Conservation (phyloP, 2,329 filamentous ascomycete genomes). For the Apiospora rasikravindrae region DNA sequence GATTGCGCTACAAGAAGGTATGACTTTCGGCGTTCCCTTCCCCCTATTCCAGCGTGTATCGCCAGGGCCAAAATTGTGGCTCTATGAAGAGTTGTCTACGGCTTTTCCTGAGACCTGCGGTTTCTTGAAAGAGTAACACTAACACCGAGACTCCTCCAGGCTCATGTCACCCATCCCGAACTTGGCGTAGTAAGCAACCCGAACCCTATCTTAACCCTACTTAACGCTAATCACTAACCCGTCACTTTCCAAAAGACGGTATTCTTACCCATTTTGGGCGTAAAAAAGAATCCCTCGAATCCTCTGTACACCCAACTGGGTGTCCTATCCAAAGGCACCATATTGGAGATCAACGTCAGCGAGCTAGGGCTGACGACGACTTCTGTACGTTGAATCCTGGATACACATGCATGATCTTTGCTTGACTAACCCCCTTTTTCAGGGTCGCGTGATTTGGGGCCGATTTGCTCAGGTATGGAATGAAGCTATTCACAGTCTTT, state of each 20-base stretch:
- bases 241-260: slow-evolving; percentile 74
- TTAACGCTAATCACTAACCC: background rate
- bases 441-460: slow-evolving; percentile 91
- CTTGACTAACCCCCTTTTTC: background rate
- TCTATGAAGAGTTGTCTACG: too few species aligned
- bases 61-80: too few species aligned
- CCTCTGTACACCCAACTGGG: slow-evolving; percentile 92
- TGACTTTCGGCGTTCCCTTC: too few species aligned
- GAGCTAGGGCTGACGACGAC: slow-evolving; percentile 80
- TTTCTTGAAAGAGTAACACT: background rate
- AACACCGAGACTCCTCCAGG: slow-evolving; percentile 44
- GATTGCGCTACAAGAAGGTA: slow-evolving; percentile 48
- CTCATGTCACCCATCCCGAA: slow-evolving; percentile 75
- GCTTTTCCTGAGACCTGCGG: background rate
- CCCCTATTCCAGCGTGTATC: too few species aligned
- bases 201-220: too few species aligned
- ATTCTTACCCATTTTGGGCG: slow-evolving; percentile 77
- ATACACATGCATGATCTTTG: too few species aligned
- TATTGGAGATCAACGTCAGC: slow-evolving; percentile 85
- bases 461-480: slow-evolving; percentile 30
- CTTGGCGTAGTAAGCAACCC: slow-evolving; percentile 43
- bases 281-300: slow-evolving; percentile 78
- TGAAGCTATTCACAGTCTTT: slow-evolving; percentile 37
- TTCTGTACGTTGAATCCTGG: background rate
- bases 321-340: slow-evolving; percentile 83